Evolutionary conservation across 805 yeast species (phyloP), one percentile per base, ranked within the genome.

Genomic region (Nakazawaea siamensis): DNA sequence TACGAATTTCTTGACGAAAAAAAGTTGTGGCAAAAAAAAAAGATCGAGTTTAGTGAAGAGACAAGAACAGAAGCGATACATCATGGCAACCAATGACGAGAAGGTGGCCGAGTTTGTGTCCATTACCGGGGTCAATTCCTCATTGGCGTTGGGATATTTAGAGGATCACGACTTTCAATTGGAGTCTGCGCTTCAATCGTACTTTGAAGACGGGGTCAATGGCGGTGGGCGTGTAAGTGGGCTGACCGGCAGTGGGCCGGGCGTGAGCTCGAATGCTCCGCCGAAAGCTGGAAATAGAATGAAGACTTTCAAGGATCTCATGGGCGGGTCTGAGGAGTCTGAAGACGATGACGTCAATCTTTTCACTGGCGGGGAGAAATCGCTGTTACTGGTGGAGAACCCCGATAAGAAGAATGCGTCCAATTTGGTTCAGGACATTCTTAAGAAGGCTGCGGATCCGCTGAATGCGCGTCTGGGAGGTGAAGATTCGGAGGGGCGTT

Each of bases 351-450:
- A 67, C 18, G 44, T 42, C 47, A 68, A 54, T 48, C 58, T 48
- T 54, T 73, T 54, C 44, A 68, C 77, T 3, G 79, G 79, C 11
- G 79, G 79, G 35, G 88, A 81, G 52, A 82, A 83, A 39, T 80
- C 88, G 1, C 92, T 77, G 4, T 61, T 83, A 43, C 82, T 80
- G 52, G 88, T 83, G 15, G 85, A 84, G 46, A 82, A 82, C 49
- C 92, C 92, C 17, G 59, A 62, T 33, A 60, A 57, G 32, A 54
- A 27, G 42, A 53, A 51, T 42, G 57, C 66, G 30, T 60, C 62
- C 47, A 67, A 62, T 44, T 58, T 62, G 33, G 72, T 74, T 12
- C 67, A 63, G 39, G 76, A 74, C 38, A 52, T 82, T 25, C 60
- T 82, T 39, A 80, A 76, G 43, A 79, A 78, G 49, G 87, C 88